phyloP scores from a whole-genome alignment of 495 filamentous ascomycete species.

The Hypoxylon perforatum region DNA sequence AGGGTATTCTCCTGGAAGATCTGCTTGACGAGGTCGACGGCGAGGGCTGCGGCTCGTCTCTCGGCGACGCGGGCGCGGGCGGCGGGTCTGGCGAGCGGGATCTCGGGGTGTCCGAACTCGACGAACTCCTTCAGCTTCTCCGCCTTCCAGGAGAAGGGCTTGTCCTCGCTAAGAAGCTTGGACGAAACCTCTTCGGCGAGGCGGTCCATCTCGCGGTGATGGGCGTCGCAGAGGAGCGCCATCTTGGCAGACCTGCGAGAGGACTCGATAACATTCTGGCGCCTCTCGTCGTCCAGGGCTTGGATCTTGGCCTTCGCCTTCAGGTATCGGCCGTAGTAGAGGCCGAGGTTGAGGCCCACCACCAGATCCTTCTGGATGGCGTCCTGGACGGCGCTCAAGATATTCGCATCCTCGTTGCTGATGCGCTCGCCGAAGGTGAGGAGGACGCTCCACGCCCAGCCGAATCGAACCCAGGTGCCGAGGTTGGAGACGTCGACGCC shows the following conservation, averaged over 20 bases:
- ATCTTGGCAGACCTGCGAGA: neutral
- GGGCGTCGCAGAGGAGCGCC: neutral
- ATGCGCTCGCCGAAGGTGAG: neutral
- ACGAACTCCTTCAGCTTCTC: neutral
- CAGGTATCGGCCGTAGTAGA: neutral
- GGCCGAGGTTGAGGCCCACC: neutral
- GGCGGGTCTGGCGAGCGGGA: neutral
- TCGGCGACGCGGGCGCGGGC: constrained; percentile 8
- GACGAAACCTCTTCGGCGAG: neutral
- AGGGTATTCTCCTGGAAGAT: neutral
- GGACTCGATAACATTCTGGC: neutral
- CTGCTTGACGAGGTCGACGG: neutral
- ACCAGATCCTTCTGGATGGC: neutral
- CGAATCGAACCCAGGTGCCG: neutral
- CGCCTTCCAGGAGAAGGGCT: neutral
- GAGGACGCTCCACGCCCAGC: neutral
- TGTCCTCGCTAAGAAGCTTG: neutral
- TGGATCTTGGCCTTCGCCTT: neutral
- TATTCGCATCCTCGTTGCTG: neutral
- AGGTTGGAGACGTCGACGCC: neutral
- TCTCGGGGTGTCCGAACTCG: neutral
- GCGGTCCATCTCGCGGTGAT: neutral
- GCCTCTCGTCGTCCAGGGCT: neutral
- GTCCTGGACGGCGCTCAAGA: neutral
- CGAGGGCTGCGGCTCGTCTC: neutral